phyloP scores from a whole-genome alignment of 2,329 filamentous ascomycete species.

The Bipolaris gigantea region DNA sequence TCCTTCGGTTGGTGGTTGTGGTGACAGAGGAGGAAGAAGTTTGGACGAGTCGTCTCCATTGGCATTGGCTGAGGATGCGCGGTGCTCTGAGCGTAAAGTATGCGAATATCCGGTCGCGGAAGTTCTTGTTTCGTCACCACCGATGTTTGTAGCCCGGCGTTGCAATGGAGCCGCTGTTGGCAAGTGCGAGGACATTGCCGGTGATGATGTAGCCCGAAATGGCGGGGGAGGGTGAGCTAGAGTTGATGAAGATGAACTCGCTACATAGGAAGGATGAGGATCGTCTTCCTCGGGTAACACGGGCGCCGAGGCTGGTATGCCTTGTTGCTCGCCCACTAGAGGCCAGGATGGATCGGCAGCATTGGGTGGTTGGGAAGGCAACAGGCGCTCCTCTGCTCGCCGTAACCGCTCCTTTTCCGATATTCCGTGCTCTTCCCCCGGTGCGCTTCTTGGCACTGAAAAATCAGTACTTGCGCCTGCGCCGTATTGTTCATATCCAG shows the following conservation, averaged over 20 bases:
- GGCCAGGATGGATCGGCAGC: conserved; percentile 47
- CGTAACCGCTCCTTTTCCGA: conserved; percentile 82
- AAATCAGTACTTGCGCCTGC: conserved; percentile 51
- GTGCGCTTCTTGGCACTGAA: conserved; percentile 57
- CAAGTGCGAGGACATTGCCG: conserved; percentile 12
- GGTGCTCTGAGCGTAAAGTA: conserved; percentile 25
- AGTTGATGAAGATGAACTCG: conserved; percentile 24
- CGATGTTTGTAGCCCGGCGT: conserved; percentile 14
- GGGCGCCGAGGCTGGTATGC: conserved; percentile 42
- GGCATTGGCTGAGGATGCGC: conserved; percentile 4
- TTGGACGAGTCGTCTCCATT: conserved; percentile 18
- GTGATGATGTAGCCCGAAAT: conserved; percentile 23
- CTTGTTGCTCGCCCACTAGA: conserved; percentile 41
- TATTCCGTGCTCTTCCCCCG: conserved; percentile 61
- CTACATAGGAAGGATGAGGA: conserved; percentile 23
- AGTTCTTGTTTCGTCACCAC: conserved; percentile 19
- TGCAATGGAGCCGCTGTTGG: conserved; percentile 15
- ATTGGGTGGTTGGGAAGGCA: conserved; percentile 77
- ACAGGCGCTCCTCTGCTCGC: conserved; percentile 73
- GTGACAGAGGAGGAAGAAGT: conserved; percentile 28
- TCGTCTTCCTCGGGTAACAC: conserved; percentile 41
- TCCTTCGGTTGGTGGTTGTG: conserved; percentile 13
- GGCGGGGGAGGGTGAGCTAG: conserved; percentile 31
- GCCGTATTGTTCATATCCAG: conserved; percentile 31
- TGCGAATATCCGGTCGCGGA: conserved; percentile 26